Evolutionary conservation across 1,139 yeast genomes (phyloP).

Genomic region (Hanseniaspora gamundiae): DNA sequence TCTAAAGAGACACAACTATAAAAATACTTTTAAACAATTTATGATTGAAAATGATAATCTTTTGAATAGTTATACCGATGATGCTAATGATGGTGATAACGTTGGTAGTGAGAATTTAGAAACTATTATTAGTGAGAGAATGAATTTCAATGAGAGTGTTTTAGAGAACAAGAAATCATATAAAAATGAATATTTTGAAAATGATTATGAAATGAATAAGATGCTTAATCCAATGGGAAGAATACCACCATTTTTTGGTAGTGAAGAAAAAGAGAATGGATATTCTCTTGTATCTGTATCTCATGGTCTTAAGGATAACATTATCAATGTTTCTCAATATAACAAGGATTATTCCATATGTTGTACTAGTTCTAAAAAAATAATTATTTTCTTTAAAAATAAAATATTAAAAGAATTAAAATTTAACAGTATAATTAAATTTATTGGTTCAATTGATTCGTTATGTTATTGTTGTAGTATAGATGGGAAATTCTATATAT

Average conservation of each 20-base stretch:
- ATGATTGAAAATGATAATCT: slow-evolving; percentile 36
- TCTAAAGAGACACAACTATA: slow-evolving; percentile 34
- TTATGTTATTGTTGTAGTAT: slow-evolving; percentile 24
- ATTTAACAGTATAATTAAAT: background rate
- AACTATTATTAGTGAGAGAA: slow-evolving; percentile 41
- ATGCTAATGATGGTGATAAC: slow-evolving; percentile 2
- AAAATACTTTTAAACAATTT: slow-evolving; percentile 35
- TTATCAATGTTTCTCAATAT: slow-evolving; percentile 7
- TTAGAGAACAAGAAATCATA: background rate
- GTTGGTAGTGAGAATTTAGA: slow-evolving; percentile 34
- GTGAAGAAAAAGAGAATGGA: background rate
- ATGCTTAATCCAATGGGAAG: no score
- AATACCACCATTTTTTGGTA: no score
- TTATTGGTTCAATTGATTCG: background rate
- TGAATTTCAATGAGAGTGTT: slow-evolving; percentile 24
- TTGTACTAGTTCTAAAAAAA: background rate
- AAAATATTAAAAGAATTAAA: background rate
- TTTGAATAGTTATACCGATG: slow-evolving; percentile 9
- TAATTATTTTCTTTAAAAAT: background rate
- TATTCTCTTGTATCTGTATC: no score
- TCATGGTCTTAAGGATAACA: background rate
- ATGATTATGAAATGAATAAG: background rate
- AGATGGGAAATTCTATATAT: slow-evolving; percentile 24
- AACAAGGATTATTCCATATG: background rate
- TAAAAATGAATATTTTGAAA: background rate